Percentiles rank a stretch among this genome's conserved stretches.
Evolutionary conservation across 2,329 filamentous ascomycete genomes (phyloP).

Genomic region (Aspergillus sp.): DNA sequence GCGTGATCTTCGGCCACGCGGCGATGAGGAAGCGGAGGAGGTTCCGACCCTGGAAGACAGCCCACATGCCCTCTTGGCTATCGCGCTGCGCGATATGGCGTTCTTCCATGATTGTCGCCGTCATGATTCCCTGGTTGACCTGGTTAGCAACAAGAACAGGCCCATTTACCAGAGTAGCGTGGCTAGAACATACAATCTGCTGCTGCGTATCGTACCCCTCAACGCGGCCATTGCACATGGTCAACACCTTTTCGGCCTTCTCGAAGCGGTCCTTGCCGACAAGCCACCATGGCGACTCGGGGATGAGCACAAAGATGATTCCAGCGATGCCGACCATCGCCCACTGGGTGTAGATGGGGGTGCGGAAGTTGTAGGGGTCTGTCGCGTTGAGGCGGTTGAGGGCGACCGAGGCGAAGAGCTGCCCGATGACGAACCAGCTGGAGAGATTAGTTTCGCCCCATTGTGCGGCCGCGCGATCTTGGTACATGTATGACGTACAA

Average conservation of each 20-base stretch:
- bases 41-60: conserved; percentile 46
- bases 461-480: not conserved
- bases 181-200: conserved; percentile 32
- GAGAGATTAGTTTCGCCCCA: not conserved
- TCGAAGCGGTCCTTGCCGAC: conserved; percentile 17
- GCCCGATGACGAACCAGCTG: conserved; percentile 51
- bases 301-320: conserved; percentile 15
- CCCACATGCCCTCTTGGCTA: conserved; percentile 34
- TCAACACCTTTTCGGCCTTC: conserved; percentile 32
- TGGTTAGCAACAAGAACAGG: not conserved
- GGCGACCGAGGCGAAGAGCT: conserved; percentile 50
- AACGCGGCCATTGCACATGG: conserved; percentile 33
- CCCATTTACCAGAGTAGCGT: too few relatives aligned
- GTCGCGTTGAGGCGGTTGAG: conserved; percentile 40
- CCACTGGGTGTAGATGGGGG: conserved; percentile 53
- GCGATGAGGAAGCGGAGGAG: conserved; percentile 44
- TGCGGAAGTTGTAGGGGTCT: conserved; percentile 42
- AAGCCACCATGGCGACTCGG: conserved; percentile 21
- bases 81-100: conserved; percentile 35
- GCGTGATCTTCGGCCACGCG: conserved; percentile 46
- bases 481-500: conserved; percentile 27
- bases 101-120: conserved; percentile 40
- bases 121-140: conserved; percentile 37
- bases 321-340: conserved; percentile 46
- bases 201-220: conserved; percentile 39